Base-by-base conservation (phyloP, 2,329 filamentous ascomycete genomes). In the Clarireedia homoeocarpa region DNA sequence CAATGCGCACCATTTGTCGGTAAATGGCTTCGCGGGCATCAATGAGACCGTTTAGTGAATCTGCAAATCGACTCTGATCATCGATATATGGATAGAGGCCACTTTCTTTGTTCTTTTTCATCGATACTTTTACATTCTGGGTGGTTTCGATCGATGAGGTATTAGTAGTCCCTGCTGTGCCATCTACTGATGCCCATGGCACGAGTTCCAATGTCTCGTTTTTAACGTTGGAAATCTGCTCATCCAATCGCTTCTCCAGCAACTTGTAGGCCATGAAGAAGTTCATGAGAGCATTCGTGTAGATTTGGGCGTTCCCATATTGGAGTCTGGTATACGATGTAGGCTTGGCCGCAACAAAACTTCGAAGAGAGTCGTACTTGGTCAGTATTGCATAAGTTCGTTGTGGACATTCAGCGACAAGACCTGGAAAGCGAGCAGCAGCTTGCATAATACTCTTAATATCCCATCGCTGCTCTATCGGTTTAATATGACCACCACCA, bases 321-420 rank as follows among this genome's bases (percentile, higher is more conserved):
- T 62, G 52, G 2, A 62, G 59, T 2, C 61, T 56, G 0, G 55
- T 49, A 9, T 59, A 49, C 12, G 46, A 34, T 10, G 53, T 53
- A 48, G 34, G 58, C 51, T 56, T 20, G n/a, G 23, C 58, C 48
- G 20, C 50, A 42, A 61, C 59, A 38, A 65, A 68, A 45, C 59
- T 65, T 27, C 61, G 49, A n/a, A 67, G 49, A 34, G 63, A 59
- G n/a, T 58, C 58, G 50, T 68, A 68, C 17, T 63, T 62, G 5
- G 66, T 67, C 12, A 68, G 44, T 5, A 68, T 61, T n/a, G 66
- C 65, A 30, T 63, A 61, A 27, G 60, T 67, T 51, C 63, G 54
- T 54, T 66, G 62, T 4, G 66, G 62, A 34, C 59, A 61, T 10
- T 48, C 59, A n/a, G 59, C 59, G 2, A 68, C 62, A 9, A 64